A percentile compares a stretch with the other conserved stretches of the same genome.
These are phyloP conservation scores for Phaeosphaeriaceae sp. DNA, from an alignment of 2,329 filamentous ascomycete species.

Conservation along the genomic window DNA sequence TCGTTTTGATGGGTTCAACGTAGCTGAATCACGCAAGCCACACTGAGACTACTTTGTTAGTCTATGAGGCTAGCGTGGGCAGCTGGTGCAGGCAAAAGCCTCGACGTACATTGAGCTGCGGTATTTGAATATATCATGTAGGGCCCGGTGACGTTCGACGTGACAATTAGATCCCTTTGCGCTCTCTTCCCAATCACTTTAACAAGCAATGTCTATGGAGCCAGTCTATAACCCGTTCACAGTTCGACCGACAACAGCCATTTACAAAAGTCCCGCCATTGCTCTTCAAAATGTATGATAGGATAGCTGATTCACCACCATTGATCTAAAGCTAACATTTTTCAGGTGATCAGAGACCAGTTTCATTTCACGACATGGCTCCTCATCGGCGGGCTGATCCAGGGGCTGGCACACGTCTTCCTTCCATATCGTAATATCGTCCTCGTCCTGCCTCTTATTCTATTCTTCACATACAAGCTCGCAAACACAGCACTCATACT, in stretches of 20 bases:
- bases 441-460: constrained; percentile 10
- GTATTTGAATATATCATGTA: too few species aligned
- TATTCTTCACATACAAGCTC: constrained; percentile 13
- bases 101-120: background rate
- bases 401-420: constrained; percentile 8
- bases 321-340: background rate
- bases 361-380: constrained; percentile 13
- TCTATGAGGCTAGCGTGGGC: background rate
- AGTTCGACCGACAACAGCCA: background rate
- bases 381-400: constrained; percentile 10
- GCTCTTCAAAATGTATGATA: background rate
- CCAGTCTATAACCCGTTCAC: background rate
- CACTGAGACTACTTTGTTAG: background rate
- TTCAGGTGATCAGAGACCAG: constrained; percentile 9
- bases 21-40: background rate
- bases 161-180: too few species aligned
- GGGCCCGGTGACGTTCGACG: too few species aligned
- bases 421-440: constrained; percentile 17
- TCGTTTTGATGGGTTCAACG: background rate
- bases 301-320: background rate
- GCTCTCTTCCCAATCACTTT: background rate
- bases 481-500: constrained; percentile 2
- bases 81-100: background rate
- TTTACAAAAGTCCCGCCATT: background rate
- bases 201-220: background rate